Base-by-base conservation (phyloP, 208 protist genomes). In the Leptomonas seymouri region DNA sequence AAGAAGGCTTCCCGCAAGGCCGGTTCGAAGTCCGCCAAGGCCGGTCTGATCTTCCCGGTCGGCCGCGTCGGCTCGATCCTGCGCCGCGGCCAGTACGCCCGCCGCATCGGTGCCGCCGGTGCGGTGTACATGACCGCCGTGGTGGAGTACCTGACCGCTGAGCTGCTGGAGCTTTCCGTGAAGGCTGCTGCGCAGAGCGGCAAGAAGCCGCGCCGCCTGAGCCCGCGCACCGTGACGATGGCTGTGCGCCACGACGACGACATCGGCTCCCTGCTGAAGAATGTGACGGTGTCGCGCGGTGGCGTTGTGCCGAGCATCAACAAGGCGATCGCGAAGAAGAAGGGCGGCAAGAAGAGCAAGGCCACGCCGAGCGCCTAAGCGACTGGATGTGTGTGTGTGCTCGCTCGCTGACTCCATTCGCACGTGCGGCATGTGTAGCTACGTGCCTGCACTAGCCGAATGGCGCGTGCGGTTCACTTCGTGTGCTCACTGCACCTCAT, bases 111-210 rank as follows among this genome's bases (percentile, higher is more conserved):
- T 89, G 93, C 96, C 41, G 98, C 96, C 59, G 98, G 98, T 50
- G 98, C 99, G 54, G 97, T 99, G 46, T 99, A 99, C 92, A 83
- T 99, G 60, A 93, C 98, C 5, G 98, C 99, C 42, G 98, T 99
- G 58, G 78, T 99, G 31, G 99, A 99, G 90, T 99, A 99, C 89
- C 74, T 94, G 84, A 91, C 85, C 20, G 85, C 89, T 36, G 89
- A 94, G 79, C 78, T 93, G 56, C 85, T 93, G 67, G 88, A 93
- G 82, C 85, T 93, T 34, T 90, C 87, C 51, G 82, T 89, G 78
- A 93, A 93, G 84, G 81, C 82, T n/a, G 84, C 87, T 36, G 74
- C 68, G 68, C 81, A 90, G 82, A 77, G 74, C 74, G 45, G 67
- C 49, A 90, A 89, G 82, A 88, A 88, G 84, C 71, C 79, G 51